Evolutionary conservation across 2,329 filamentous ascomycete genomes (phyloP).

Genomic region (Stachybotrys chlorohalonatus): DNA sequence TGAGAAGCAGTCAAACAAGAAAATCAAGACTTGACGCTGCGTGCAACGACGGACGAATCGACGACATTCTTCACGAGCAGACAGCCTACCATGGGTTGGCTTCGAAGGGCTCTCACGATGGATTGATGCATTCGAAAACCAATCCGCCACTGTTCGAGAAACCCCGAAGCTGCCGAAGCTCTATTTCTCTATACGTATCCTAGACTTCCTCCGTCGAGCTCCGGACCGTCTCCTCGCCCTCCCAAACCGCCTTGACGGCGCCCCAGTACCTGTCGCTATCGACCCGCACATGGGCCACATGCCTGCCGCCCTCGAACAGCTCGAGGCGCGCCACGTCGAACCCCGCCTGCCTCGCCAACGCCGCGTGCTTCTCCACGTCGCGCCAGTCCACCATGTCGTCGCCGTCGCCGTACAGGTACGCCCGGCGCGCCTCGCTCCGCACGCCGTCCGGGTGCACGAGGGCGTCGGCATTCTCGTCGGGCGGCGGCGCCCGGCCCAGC

Average conservation of each 20-base stretch:
- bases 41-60: too few relatives aligned
- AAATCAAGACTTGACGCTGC: conserved; percentile 17
- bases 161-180: too few relatives aligned
- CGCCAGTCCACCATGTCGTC: conserved; percentile 37
- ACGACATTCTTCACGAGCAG: too few relatives aligned
- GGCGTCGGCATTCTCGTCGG: conserved; percentile 23
- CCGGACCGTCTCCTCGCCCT: conserved; percentile 7
- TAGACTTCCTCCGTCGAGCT: background rate
- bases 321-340: conserved; percentile 31
- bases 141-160: too few relatives aligned
- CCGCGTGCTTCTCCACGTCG: conserved; percentile 40
- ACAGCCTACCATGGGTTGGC: too few relatives aligned
- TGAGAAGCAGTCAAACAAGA: conserved; percentile 11
- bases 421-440: conserved; percentile 30
- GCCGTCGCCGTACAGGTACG: conserved; percentile 42
- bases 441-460: conserved; percentile 25
- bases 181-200: too few relatives aligned
- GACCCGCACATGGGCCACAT: conserved; percentile 39
- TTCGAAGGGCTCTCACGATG: too few relatives aligned
- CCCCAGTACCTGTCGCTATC: conserved; percentile 43
- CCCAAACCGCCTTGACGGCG: conserved; percentile 36
- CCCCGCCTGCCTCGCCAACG: conserved; percentile 27
- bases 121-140: too few relatives aligned
- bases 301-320: conserved; percentile 35
- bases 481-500: conserved; percentile 16